Evolutionary conservation across 768 basidiomycete species (phyloP).

Genomic region (Trametes meyenii): DNA sequence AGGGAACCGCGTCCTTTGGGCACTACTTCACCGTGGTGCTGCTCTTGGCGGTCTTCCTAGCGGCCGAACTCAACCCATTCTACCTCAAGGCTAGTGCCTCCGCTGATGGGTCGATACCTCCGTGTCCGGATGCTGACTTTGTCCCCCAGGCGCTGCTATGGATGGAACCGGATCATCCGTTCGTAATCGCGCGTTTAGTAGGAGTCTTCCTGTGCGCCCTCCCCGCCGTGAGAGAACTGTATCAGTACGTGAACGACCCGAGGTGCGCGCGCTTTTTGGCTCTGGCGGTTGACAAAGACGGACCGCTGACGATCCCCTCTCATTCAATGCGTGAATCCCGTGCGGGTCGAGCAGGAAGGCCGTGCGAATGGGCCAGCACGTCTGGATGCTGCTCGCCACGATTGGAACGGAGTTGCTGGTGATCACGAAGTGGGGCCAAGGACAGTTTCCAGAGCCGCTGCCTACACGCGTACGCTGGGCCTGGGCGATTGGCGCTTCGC

Average conservation of each 20-base stretch:
- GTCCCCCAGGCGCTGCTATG: conserved; percentile 60
- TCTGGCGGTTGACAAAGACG: conserved; percentile 3
- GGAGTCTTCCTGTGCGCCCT: conserved; percentile 85
- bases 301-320: conserved; percentile 13
- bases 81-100: conserved; percentile 69
- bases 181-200: conserved; percentile 71
- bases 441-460: conserved; percentile 65
- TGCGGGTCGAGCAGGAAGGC: conserved; percentile 54
- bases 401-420: conserved; percentile 79
- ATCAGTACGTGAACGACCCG: conserved; percentile 81
- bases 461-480: conserved; percentile 66
- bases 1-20: conserved; percentile 69
- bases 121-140: conserved; percentile 8
- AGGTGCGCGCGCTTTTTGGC: conserved; percentile 50
- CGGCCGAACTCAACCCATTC: conserved; percentile 86
- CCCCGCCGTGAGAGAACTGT: conserved; percentile 82
- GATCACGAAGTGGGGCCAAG: conserved; percentile 82
- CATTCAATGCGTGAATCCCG: conserved; percentile 9
- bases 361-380: conserved; percentile 89
- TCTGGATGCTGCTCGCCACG: conserved; percentile 87
- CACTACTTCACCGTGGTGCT: conserved; percentile 78
- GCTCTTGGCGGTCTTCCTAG: conserved; percentile 76
- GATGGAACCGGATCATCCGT: conserved; percentile 91
- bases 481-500: conserved; percentile 59
- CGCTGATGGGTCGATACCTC: background rate